Evolutionary conservation across 139 green algal genomes (phyloP), one percentile per base, ranked within the genome.

Genomic region (Haematococcus sp.): DNA sequence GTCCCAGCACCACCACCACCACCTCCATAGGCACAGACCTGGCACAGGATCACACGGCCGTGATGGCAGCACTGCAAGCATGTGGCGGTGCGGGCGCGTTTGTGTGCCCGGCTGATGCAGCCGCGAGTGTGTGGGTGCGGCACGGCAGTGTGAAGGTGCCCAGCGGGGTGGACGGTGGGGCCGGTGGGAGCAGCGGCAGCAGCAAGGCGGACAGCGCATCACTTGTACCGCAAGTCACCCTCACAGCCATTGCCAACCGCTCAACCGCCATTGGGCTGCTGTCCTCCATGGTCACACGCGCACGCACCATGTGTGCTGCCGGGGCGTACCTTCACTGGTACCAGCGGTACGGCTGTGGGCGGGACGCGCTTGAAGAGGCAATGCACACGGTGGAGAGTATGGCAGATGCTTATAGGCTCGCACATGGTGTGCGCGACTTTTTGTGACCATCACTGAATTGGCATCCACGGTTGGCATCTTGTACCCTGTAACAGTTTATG

Each of bases 291-390:
- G 61, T 55, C 40, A 46, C 25, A 30, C 56, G 58, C 9, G 76
- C 76, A 27, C 54, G 56, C 34, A 51, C 54, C 0, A 40, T 76
- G 35, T 64, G 54, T 35, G 60, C 72, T n/a, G 63, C 76, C 0
- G 71, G 71, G 1, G 76, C 76, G 0, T 81, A 81, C 69, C 40
- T 81, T 27, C 76, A 81, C 69, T 81, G 76, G 66, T 72, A 49
- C 27, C 44, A 72, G 66, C 66, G 66, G 23, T 63, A 72, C 27
- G 23, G 66, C 3, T 71, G 44, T 71, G 70, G 34, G n/a, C 28
- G n/a, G 31, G 28, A 27, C 31, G 25, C 54, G 28, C 23, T 55
- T 2, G n/a, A 58, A 20, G 32, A 67, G 31, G 44, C 25, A 44
- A 51, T 44, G 2, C 2, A 54, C 2, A 17, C 3, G 5, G 54